phyloP scores from a whole-genome alignment of 768 basidiomycete genomes.

The Russula sp. region DNA sequence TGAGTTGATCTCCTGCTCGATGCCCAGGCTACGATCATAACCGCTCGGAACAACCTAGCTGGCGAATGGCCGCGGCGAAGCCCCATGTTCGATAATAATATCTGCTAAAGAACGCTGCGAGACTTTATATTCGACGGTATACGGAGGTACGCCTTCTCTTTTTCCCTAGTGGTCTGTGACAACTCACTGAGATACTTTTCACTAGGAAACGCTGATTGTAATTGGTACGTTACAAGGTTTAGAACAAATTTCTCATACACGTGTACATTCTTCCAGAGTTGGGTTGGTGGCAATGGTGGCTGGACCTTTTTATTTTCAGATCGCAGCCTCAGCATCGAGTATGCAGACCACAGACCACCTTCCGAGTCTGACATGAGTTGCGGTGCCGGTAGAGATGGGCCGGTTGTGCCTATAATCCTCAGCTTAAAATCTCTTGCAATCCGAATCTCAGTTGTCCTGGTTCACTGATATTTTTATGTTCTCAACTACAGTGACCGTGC shows the following conservation, averaged over 20 bases:
- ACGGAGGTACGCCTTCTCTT: neutral
- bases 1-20: neutral
- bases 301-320: too few relatives aligned
- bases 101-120: neutral
- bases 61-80: slow-evolving; percentile 16
- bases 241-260: neutral
- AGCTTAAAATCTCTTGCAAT: neutral
- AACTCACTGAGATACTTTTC: neutral
- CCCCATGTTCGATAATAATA: neutral
- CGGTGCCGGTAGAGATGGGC: slow-evolving; percentile 1
- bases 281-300: too few relatives aligned
- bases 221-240: neutral
- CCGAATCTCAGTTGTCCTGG: neutral
- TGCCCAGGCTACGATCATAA: neutral
- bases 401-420: neutral
- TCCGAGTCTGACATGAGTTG: neutral
- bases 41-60: slow-evolving; percentile 5
- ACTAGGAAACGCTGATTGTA: neutral
- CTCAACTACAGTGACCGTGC: slow-evolving; percentile 9
- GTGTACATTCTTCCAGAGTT: too few relatives aligned
- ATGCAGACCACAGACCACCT: too few relatives aligned
- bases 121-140: neutral
- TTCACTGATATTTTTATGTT: slow-evolving; percentile 3
- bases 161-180: neutral
- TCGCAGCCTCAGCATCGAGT: too few relatives aligned